Conservation (phyloP, 1,284 basidiomycete genomes). For the Cryptococcus sp. region DNA sequence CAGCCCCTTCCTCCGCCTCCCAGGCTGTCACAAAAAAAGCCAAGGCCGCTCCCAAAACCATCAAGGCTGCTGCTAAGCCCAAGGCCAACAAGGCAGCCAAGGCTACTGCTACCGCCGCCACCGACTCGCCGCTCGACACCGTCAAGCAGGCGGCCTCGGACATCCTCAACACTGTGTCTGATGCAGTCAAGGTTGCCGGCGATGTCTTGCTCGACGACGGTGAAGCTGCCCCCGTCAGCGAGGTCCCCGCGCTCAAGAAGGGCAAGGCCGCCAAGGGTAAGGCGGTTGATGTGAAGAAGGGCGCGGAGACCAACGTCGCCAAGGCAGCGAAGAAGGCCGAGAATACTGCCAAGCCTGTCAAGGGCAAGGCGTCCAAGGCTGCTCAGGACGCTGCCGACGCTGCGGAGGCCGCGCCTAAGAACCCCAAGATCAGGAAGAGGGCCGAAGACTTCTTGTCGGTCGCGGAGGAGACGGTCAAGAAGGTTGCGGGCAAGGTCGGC, state of each 20-base stretch:
- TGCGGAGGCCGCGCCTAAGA: constrained; percentile 22
- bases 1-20: constrained; percentile 20
- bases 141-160: constrained; percentile 19
- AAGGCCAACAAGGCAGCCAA: constrained; percentile 6
- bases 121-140: constrained; percentile 13
- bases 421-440: constrained; percentile 42
- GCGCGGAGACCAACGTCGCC: constrained; percentile 18
- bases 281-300: constrained; percentile 20
- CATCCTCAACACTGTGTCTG: constrained; percentile 18
- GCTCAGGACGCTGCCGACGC: constrained; percentile 21
- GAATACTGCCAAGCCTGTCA: constrained; percentile 22
- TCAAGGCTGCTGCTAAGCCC: constrained; percentile 5
- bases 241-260: constrained; percentile 26
- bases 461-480: constrained; percentile 32
- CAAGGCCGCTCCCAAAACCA: constrained; percentile 14
- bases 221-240: constrained; percentile 19
- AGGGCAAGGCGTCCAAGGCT: constrained; percentile 14
- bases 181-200: constrained; percentile 35
- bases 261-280: constrained; percentile 19
- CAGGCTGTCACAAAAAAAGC: constrained; percentile 22
- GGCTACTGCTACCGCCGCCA: constrained; percentile 3
- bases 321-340: constrained; percentile 18
- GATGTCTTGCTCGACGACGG: constrained; percentile 38
- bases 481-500: constrained; percentile 35
- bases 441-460: constrained; percentile 40